Base-by-base conservation (phyloP, 139 green algal genomes). In the Closterium sp. region DNA sequence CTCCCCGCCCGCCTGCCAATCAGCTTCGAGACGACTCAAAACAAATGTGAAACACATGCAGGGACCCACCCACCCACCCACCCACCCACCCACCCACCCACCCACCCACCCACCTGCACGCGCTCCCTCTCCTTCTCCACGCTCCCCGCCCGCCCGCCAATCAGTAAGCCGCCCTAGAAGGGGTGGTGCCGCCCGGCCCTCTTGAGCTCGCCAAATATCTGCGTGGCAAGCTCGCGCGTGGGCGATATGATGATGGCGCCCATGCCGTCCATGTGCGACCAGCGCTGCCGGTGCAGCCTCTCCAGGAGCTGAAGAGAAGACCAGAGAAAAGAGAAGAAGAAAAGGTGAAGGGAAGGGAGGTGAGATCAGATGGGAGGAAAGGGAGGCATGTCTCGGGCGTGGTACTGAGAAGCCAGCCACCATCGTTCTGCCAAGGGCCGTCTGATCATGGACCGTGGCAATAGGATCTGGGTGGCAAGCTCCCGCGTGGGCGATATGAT, bases 401-500 rank as follows among this genome's bases (percentile, higher is more conserved):
- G n/a, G n/a, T n/a, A n/a, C n/a, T n/a, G n/a, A n/a, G n/a, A n/a
- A n/a, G n/a, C n/a, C n/a, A n/a, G n/a, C n/a, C n/a, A n/a, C n/a
- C n/a, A n/a, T n/a, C n/a, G n/a, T n/a, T n/a, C n/a, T n/a, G n/a
- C n/a, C n/a, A n/a, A n/a, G n/a, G n/a, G n/a, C n/a, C n/a, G n/a
- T n/a, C n/a, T n/a, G n/a, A n/a, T n/a, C n/a, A n/a, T n/a, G n/a
- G n/a, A n/a, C n/a, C n/a, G n/a, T n/a, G n/a, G n/a, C n/a, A n/a
- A n/a, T n/a, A n/a, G n/a, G n/a, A 99, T 99, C 92, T 94, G 98
- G 89, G 98, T 91, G 0, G 98, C 98, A 87, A 99, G 96, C 95
- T 99, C 98, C 2, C 98, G 94, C 0, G 98, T 99, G 31, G 98
- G 98, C 9, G 97, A 97, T 79, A 99, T 97, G 84, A 99, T 92